These are phyloP conservation scores for Paramecium octaurelia DNA, from an alignment of 73 alveolate species.

Conservation along the genomic window DNA sequence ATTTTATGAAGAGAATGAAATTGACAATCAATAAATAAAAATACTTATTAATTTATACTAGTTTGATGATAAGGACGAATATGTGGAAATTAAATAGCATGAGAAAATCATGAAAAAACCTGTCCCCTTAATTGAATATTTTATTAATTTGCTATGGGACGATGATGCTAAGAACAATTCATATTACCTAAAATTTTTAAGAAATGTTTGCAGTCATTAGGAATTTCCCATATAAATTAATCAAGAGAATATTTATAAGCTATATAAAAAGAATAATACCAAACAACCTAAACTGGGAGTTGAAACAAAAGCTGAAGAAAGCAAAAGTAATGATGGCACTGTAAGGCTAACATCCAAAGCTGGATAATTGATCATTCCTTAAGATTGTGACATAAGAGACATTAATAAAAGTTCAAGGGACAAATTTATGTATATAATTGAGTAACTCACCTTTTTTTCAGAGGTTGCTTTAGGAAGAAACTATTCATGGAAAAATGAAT, in stretches of 20 bases:
- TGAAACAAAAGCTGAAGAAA: slow-evolving; percentile 24
- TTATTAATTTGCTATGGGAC: slow-evolving; percentile 57
- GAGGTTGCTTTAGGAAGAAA: slow-evolving; percentile 45
- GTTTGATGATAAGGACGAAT: slow-evolving; percentile 42
- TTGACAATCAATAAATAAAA: neutral
- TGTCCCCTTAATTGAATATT: slow-evolving; percentile 39
- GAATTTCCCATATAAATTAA: slow-evolving; percentile 33
- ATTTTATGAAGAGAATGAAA: slow-evolving; percentile 4
- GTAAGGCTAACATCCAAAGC: slow-evolving; percentile 14
- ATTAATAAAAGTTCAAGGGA: neutral
- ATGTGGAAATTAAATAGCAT: slow-evolving; percentile 14
- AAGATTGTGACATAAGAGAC: neutral
- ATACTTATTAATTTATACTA: slow-evolving; percentile 51
- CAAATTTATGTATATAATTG: neutral
- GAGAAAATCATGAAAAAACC: slow-evolving; percentile 56
- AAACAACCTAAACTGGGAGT: slow-evolving; percentile 11
- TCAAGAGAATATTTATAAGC: slow-evolving; percentile 44
- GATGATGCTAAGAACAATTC: slow-evolving; percentile 47
- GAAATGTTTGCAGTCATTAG: slow-evolving; percentile 29
- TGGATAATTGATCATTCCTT: slow-evolving; percentile 1
- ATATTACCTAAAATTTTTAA: slow-evolving; percentile 42
- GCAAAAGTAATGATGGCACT: slow-evolving; percentile 32
- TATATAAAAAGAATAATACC: neutral
- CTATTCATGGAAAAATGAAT: slow-evolving; percentile 18
- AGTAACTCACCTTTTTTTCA: neutral